Conservation (phyloP, 179 eudicot species). For the Sideroxylon spinosum region DNA sequence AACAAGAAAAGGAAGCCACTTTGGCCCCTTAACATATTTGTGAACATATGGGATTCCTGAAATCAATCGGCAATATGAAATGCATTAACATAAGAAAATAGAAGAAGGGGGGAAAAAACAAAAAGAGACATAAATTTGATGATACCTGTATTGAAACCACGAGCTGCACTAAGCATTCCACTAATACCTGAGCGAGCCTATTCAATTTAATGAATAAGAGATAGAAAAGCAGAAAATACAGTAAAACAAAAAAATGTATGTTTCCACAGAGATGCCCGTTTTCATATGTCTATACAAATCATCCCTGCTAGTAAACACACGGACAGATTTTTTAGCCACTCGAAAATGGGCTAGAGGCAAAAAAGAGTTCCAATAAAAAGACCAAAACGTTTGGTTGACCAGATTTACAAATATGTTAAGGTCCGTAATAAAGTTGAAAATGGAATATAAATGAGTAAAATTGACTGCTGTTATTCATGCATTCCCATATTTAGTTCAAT, state of each 20-base stretch:
- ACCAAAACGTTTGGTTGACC: neutral
- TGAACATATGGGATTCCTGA: slow-evolving; percentile 74
- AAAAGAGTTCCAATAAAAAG: neutral
- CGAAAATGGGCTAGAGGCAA: neutral
- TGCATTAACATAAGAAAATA: slow-evolving; percentile 1
- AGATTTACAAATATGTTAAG: neutral
- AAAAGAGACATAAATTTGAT: slow-evolving; percentile 10
- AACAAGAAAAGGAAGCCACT: slow-evolving; percentile 83
- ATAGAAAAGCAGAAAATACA: slow-evolving; percentile 1
- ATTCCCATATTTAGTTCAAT: neutral
- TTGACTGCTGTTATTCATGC: neutral
- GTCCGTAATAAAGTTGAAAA: neutral
- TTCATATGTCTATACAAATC: neutral
- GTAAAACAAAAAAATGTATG: neutral
- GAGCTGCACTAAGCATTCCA: slow-evolving; percentile 75
- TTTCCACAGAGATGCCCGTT: neutral
- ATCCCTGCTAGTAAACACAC: neutral
- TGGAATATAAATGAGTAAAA: neutral
- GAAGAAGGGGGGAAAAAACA: neutral
- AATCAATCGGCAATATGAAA: slow-evolving; percentile 23
- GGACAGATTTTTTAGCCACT: neutral
- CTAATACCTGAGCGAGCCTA: slow-evolving; percentile 89
- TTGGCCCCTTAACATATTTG: slow-evolving; percentile 76
- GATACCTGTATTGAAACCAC: slow-evolving; percentile 73
- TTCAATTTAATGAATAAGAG: slow-evolving; percentile 11